These are phyloP conservation scores for Grigorovia jiainica DNA, from an alignment of 805 yeast species.

Conservation along the genomic window DNA sequence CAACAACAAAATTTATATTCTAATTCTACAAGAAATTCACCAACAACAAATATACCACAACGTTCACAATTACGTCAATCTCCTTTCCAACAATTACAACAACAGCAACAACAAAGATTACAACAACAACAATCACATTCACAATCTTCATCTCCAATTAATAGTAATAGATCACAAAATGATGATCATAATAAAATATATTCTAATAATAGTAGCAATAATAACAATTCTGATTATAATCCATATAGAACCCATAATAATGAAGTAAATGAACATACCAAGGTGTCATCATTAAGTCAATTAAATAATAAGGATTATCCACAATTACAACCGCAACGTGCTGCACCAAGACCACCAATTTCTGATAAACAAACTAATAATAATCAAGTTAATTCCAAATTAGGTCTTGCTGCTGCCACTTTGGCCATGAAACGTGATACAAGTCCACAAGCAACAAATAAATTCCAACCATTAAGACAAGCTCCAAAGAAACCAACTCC, in stretches of 20 bases:
- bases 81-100: background rate
- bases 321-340: constrained; percentile 18
- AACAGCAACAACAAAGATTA: background rate
- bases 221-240: too few species aligned
- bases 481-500: constrained; percentile 26
- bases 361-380: background rate
- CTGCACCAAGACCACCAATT: constrained; percentile 18
- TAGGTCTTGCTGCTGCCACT: constrained; percentile 31
- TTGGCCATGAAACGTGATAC: constrained; percentile 21
- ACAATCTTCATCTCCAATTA: constrained; percentile 1
- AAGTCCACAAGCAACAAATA: constrained; percentile 13
- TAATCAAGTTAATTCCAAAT: constrained; percentile 7
- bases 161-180: constrained; percentile 15
- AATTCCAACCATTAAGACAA: constrained; percentile 16
- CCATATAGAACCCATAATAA: too few species aligned
- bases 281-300: too few species aligned
- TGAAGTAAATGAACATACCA: too few species aligned
- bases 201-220: constrained; percentile 12
- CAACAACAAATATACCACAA: constrained; percentile 3
- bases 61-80: constrained; percentile 2
- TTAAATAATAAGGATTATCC: constrained; percentile 6
- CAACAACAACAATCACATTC: constrained; percentile 1
- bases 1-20: constrained; percentile 5
- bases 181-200: constrained; percentile 16
- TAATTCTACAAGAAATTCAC: constrained; percentile 1